Evolutionary conservation across 106 monocot species (phyloP), one percentile per base, ranked within the genome.

Genomic region (Dendrobium huoshanense): DNA sequence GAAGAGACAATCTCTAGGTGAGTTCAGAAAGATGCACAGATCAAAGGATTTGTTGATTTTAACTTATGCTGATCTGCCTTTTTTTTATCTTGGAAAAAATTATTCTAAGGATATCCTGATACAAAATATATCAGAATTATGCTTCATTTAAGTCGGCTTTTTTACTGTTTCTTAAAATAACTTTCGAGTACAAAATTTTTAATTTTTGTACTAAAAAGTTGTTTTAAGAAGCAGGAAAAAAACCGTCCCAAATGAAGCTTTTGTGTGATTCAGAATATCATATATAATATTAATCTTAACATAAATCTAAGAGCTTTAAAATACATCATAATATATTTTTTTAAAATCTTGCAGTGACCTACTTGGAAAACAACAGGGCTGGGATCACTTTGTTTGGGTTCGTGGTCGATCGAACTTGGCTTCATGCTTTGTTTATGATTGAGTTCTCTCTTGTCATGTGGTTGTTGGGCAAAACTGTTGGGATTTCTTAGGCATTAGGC

Each of bases 371-470:
- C 91, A 98, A 95, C 88, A 91, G 75, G 45, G 95, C 94, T 51
- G 98, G 98, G 55, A 98, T 98, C 72, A 89, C 92, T 15, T 81
- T 98, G 8, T 98, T 88, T 55, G 98, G 98, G n/a, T 98, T 94
- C 79, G 87, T 95, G 77, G 84, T 98, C 41, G 98, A 98, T 82
- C 77, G 98, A 44, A 81, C 92, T 9, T 98, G 91, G 91, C 89
- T 98, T n/a, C 95, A 95, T 58, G 92, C 89, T 16, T 80, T 98
- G 7, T 98, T 98, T 79, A 95, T 89, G 85, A 89, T 98, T 25
- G 92, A 95, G 74, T 85, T 98, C 31, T 89, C 98, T 72, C 84
- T 98, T 0, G 86, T 92, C 5, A 82, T 92, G 75, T 98, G 98
- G 98, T 80, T 98, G 55, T 77, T 98, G 73, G 92, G 95, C 3